phyloP scores from a whole-genome alignment of 805 yeast species.

The Saitoella complicata region DNA sequence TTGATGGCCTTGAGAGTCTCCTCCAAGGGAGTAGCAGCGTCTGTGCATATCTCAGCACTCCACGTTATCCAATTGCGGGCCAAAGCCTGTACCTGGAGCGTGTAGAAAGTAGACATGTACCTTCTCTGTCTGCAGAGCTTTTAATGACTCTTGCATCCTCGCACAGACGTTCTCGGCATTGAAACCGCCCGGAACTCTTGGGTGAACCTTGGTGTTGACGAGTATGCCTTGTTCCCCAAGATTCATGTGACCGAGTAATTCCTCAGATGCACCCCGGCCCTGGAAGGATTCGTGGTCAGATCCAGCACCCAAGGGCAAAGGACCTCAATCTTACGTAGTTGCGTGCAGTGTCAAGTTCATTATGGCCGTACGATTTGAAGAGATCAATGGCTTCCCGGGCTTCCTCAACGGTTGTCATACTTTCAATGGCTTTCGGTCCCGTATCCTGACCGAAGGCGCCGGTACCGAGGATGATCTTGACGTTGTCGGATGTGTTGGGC shows the following conservation, averaged over 20 bases:
- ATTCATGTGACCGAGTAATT: constrained; percentile 7
- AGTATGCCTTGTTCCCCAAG: constrained; percentile 4
- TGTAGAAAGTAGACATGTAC: constrained; percentile 10
- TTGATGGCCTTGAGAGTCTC: constrained; percentile 17
- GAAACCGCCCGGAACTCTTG: constrained; percentile 6
- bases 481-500: background rate
- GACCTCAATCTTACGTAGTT: background rate
- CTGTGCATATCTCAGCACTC: constrained; percentile 10
- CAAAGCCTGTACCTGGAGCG: background rate
- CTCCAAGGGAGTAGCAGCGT: constrained; percentile 14
- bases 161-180: constrained; percentile 4
- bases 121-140: constrained; percentile 6
- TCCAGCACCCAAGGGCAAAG: too few relatives aligned
- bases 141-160: constrained; percentile 8
- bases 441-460: constrained; percentile 12
- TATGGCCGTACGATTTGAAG: constrained; percentile 4
- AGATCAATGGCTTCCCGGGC: constrained; percentile 9
- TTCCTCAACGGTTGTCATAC: constrained; percentile 7
- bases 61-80: too few relatives aligned
- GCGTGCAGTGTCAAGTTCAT: constrained; percentile 10
- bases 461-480: constrained; percentile 11
- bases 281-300: constrained; percentile 5
- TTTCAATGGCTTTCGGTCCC: background rate
- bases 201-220: constrained; percentile 11
- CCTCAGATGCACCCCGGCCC: constrained; percentile 10